These are phyloP conservation scores for Aspergillus flavus DNA, from an alignment of 2,329 filamentous ascomycete genomes.

Conservation along the genomic window DNA sequence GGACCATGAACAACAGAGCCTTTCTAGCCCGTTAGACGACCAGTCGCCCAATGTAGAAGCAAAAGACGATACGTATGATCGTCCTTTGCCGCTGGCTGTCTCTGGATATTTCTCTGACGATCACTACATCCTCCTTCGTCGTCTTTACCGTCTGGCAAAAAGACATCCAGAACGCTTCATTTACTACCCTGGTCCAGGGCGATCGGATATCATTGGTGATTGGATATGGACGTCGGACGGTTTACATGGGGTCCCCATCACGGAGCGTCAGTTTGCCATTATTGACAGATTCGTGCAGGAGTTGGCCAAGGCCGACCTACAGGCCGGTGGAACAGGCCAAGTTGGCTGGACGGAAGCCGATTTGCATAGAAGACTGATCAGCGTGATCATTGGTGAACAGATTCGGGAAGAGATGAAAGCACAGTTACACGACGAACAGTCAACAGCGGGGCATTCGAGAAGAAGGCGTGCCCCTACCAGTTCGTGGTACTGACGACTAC, in stretches of 20 bases:
- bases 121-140: conserved; percentile 43
- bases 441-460: conserved; percentile 4
- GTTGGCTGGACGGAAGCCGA: conserved; percentile 50
- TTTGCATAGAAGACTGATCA: conserved; percentile 47
- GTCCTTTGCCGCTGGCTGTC: conserved; percentile 31
- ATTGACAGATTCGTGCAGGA: conserved; percentile 44
- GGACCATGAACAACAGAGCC: conserved; percentile 13
- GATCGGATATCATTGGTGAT: conserved; percentile 44
- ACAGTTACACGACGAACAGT: conserved; percentile 22
- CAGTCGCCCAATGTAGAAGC: conserved; percentile 12
- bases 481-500: conserved; percentile 30
- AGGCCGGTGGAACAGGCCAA: conserved; percentile 39
- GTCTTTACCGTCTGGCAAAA: conserved; percentile 43
- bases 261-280: conserved; percentile 46
- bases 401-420: conserved; percentile 44
- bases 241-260: conserved; percentile 43
- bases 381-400: conserved; percentile 51
- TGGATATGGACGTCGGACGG: conserved; percentile 48
- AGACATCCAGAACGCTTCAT: conserved; percentile 40
- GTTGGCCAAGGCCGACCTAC: conserved; percentile 36
- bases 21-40: conserved; percentile 13
- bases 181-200: conserved; percentile 38
- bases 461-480: conserved; percentile 25
- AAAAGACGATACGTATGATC: conserved; percentile 15
- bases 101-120: conserved; percentile 47